Conservation (phyloP, 1,284 basidiomycete species). For the Entoloma clypeatum region DNA sequence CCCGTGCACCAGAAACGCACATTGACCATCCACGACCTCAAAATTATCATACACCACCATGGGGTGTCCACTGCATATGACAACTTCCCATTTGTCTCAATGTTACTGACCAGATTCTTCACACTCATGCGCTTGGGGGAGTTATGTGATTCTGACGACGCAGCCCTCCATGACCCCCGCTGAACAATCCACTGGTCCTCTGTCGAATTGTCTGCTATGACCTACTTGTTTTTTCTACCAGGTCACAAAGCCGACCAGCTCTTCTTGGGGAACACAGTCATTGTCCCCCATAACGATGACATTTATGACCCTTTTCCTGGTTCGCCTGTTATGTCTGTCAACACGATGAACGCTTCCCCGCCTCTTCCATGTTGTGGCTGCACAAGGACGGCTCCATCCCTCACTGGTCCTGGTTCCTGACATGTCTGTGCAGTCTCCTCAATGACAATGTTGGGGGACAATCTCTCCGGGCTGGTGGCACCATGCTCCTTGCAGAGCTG, state of each 20-base stretch:
- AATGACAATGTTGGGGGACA: conserved; percentile 10
- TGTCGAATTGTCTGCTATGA: too few species aligned
- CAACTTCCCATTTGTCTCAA: too few species aligned
- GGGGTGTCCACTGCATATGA: too few species aligned
- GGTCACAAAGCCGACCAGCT: conserved; percentile 30
- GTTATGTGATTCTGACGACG: too few species aligned
- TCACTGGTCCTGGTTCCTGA: conserved; percentile 20
- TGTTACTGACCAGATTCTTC: too few species aligned
- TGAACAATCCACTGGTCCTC: too few species aligned
- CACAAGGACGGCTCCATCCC: conserved; percentile 15
- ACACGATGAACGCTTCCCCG: conserved; percentile 6
- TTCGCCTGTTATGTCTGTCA: conserved; percentile 10
- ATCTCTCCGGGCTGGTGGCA: conserved; percentile 15
- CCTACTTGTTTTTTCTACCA: conserved; percentile 30
- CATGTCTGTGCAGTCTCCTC: conserved; percentile 7
- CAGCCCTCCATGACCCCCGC: too few species aligned
- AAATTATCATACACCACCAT: too few species aligned
- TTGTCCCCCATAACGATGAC: conserved; percentile 3
- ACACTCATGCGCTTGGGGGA: too few species aligned
- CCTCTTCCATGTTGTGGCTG: conserved; percentile 12
- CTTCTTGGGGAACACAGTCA: conserved; percentile 19
- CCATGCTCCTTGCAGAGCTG: conserved; percentile 12
- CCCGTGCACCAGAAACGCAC: too few species aligned
- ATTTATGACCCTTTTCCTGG: conserved; percentile 1
- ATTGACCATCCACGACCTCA: too few species aligned